These are phyloP conservation scores for Clathrospora elynae DNA, from an alignment of 2,329 filamentous ascomycete species.

Conservation along the genomic window DNA sequence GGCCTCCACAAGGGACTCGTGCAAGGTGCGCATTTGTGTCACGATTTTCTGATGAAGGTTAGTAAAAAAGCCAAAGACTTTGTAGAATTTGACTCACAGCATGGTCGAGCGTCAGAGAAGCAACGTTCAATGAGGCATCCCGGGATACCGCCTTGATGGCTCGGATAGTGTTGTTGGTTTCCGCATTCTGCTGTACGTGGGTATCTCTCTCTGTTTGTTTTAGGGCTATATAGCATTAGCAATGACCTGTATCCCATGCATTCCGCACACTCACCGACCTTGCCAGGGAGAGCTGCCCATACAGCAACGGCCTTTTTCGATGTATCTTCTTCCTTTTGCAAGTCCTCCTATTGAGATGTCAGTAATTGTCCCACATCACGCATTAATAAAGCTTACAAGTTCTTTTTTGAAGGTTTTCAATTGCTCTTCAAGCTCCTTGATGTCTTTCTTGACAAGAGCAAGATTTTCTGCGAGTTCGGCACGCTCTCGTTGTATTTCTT, in stretches of 20 bases:
- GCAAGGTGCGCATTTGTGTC: constrained; percentile 64
- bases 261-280: constrained; percentile 63
- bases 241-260: neutral
- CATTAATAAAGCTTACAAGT: constrained; percentile 7
- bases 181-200: constrained; percentile 48
- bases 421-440: constrained; percentile 1
- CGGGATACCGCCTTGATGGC: constrained; percentile 52
- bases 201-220: constrained; percentile 55
- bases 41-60: constrained; percentile 59
- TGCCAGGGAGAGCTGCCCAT: constrained; percentile 71
- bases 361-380: neutral
- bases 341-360: constrained; percentile 19
- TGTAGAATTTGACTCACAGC: constrained; percentile 50
- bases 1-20: constrained; percentile 69
- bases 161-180: constrained; percentile 55
- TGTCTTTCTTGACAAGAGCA: constrained; percentile 41
- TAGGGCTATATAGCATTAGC: constrained; percentile 46
- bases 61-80: neutral
- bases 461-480: constrained; percentile 38
- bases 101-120: constrained; percentile 57
- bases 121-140: constrained; percentile 49
- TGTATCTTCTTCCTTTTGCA: constrained; percentile 67
- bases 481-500: constrained; percentile 48
- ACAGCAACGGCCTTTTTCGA: constrained; percentile 69
- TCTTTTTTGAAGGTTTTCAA: constrained; percentile 4